phyloP scores from a whole-genome alignment of 2,329 filamentous ascomycete genomes.

The Alternaria incomplexa region DNA sequence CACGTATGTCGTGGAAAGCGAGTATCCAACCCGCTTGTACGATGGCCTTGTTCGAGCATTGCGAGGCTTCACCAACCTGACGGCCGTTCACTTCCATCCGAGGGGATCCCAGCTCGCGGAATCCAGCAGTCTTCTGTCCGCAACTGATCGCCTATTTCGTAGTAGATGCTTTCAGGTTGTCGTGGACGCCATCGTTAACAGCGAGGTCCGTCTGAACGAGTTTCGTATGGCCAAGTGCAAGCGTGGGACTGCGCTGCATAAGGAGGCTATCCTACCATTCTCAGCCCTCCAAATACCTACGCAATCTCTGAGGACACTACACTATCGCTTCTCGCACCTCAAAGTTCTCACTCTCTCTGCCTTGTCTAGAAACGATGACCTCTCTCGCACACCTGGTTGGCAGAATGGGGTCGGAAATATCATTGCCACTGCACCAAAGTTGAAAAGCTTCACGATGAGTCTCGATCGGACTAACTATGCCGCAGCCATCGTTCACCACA shows the following conservation, averaged over 20 bases:
- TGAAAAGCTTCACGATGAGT: slow-evolving; percentile 27
- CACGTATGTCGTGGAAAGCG: slow-evolving; percentile 22
- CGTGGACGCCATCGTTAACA: slow-evolving; percentile 27
- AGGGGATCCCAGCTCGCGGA: slow-evolving; percentile 12
- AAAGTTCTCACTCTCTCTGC: slow-evolving; percentile 27
- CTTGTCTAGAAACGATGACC: slow-evolving; percentile 11
- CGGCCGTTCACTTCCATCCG: slow-evolving; percentile 25
- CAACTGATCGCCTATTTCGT: slow-evolving; percentile 23
- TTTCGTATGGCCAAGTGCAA: slow-evolving; percentile 29
- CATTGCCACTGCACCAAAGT: slow-evolving; percentile 20
- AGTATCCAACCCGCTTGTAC: slow-evolving; percentile 22
- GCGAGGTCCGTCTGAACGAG: slow-evolving; percentile 24
- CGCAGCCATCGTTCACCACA: slow-evolving; percentile 20
- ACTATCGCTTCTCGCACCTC: slow-evolving; percentile 17
- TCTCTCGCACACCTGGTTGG: slow-evolving; percentile 27
- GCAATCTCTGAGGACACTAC: slow-evolving; percentile 16
- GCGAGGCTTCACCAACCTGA: slow-evolving; percentile 21
- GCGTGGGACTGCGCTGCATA: slow-evolving; percentile 5
- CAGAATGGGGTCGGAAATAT: slow-evolving; percentile 27
- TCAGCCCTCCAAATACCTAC: slow-evolving; percentile 20
- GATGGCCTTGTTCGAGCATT: slow-evolving; percentile 28
- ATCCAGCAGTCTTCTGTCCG: slow-evolving; percentile 14
- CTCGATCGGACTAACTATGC: slow-evolving; percentile 24
- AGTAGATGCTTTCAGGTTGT: slow-evolving; percentile 30
- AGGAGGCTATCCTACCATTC: slow-evolving; percentile 21